Base-by-base conservation (phyloP, 345 rosid species). In the Noccaea bulbosa region DNA sequence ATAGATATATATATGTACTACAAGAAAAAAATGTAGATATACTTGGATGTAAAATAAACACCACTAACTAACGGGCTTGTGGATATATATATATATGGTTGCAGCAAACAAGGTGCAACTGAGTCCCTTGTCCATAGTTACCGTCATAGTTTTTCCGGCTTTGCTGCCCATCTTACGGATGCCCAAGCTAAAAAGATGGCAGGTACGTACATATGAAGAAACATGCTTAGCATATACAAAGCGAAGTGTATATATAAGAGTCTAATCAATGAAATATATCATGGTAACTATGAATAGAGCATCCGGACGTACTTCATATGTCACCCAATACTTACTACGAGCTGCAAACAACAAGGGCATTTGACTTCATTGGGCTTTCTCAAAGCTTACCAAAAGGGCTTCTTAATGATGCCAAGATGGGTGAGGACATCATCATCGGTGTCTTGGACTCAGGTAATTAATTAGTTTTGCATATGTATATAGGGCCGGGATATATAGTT, bases 131-230 rank as follows among this genome's bases (percentile, higher is more conserved):
- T 88, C 49, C 81, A 88, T 74, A 85, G 87, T 76, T 88, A 85
- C 80, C 80, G 77, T 41, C 89, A 88, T 73, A 85, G 88, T 52
- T 84, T 88, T 76, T 86, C 91, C 1, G 91, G 91, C 33, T 88
- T 88, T 69, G 89, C 95, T 5, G 95, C 89, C n/a, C 81, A 85
- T 78, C 85, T 89, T 46, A 82, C 88, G 2, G 83, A 80, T 60
- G 66, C 73, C 32, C 86, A 83, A 76, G 88, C 82, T 0, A 79
- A 74, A 55, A 52, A 15, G 17, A 8, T 55, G n/a, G 65, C 86
- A 2, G 61, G 61, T 55, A n/a, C 27, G 37, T 49, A 47, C 65
- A 53, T 11, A 32, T 30, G 32, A 11, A 20, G 8, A 56, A 24
- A 5, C 15, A 50, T 5, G 80, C 22, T 20, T 17, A 8, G 16